These are phyloP conservation scores for Solioccasus polychromus DNA, from an alignment of 768 basidiomycete species.

Conservation along the genomic window DNA sequence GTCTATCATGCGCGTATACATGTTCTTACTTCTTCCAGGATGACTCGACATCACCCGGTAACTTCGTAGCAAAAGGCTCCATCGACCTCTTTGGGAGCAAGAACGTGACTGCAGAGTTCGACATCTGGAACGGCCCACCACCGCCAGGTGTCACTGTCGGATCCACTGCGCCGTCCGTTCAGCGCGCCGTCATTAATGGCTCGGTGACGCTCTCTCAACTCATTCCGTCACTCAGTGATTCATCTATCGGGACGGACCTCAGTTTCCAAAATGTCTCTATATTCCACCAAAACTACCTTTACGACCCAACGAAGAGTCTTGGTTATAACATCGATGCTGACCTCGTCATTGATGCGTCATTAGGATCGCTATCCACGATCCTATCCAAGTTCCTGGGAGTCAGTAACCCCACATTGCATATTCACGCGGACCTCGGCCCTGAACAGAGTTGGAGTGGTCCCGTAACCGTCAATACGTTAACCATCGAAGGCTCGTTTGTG, in stretches of 20 bases:
- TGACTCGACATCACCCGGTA: not conserved
- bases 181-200: constrained; percentile 1
- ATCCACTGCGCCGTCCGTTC: constrained; percentile 1
- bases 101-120: constrained; percentile 1
- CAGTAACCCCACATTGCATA: not conserved
- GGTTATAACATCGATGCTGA: constrained; percentile 5
- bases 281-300: constrained; percentile 8
- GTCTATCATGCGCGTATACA: not conserved
- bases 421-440: not conserved
- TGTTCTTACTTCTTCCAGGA: not conserved
- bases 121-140: constrained; percentile 5
- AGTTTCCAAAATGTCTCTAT: constrained; percentile 3
- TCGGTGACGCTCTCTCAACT: constrained; percentile 3
- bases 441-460: not conserved
- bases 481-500: constrained; percentile 1
- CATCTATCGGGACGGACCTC: not conserved
- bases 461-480: not conserved
- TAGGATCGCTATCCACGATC: not conserved
- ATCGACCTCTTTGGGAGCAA: constrained; percentile 6
- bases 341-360: not conserved
- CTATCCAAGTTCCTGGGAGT: not conserved
- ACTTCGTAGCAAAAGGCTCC: not conserved
- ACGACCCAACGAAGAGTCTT: not conserved
- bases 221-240: not conserved
- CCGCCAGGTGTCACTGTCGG: constrained; percentile 1